A percentile compares a stretch with the other conserved stretches of the same genome.
These are phyloP conservation scores for Nannochloropsis salina DNA, from an alignment of 108 stramenopile genomes.

Conservation along the genomic window DNA sequence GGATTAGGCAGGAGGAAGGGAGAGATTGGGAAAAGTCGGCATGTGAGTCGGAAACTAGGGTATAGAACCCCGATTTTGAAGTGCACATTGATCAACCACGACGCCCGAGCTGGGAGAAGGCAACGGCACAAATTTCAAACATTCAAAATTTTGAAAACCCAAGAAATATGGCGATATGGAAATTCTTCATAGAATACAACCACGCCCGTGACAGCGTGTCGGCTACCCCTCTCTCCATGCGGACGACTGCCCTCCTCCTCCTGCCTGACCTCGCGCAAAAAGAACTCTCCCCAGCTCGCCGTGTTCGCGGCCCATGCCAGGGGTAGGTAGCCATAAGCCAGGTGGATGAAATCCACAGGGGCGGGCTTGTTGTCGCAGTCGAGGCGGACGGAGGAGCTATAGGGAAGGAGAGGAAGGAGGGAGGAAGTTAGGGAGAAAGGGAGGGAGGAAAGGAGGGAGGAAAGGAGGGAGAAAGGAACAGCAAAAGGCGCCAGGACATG, in stretches of 20 bases:
- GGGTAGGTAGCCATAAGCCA: slow-evolving; percentile 13
- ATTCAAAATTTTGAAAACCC: too few species aligned
- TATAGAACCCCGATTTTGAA: too few species aligned
- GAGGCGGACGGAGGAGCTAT: not conserved
- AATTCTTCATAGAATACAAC: too few species aligned
- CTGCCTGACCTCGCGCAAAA: not conserved
- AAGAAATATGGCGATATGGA: too few species aligned
- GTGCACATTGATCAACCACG: too few species aligned
- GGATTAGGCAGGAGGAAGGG: not conserved
- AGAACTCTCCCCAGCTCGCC: not conserved
- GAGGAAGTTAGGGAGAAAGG: not conserved
- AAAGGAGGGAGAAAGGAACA: not conserved
- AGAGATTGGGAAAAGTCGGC: too few species aligned
- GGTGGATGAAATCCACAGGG: not conserved
- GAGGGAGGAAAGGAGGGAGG: not conserved
- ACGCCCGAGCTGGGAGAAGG: too few species aligned
- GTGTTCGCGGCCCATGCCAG: not conserved
- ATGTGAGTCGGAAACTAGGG: too few species aligned
- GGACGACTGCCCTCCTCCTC: too few species aligned
- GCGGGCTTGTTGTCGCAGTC: not conserved
- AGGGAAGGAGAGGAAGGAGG: not conserved
- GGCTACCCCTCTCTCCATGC: too few species aligned
- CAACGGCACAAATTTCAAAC: too few species aligned
- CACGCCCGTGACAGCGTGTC: too few species aligned
- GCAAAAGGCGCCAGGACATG: not conserved